A percentile compares a stretch with the other conserved stretches of the same genome.
Evolutionary conservation across 2,329 filamentous ascomycete genomes (phyloP).

Genomic region (Iodosphaeria phyllophila): DNA sequence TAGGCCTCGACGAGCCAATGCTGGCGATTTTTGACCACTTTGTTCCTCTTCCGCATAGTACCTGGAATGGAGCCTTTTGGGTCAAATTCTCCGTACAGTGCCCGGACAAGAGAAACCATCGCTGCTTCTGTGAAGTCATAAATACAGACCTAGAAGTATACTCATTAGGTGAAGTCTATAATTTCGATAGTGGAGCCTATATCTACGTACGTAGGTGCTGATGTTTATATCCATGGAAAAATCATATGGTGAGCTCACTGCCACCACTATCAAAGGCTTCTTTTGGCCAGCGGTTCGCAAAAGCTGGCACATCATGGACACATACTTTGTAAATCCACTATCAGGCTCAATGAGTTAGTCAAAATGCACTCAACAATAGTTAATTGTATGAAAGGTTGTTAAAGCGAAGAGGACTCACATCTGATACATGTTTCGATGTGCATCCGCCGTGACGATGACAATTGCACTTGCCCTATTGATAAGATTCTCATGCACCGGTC

Average conservation of each 20-base stretch:
- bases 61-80: slow-evolving; percentile 44
- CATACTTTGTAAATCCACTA: slow-evolving; percentile 90
- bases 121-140: slow-evolving; percentile 94
- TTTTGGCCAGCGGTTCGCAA: slow-evolving; percentile 59
- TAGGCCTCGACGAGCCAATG: slow-evolving; percentile 90
- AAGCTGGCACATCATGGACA: slow-evolving; percentile 88
- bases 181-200: no score
- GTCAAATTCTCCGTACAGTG: slow-evolving; percentile 58
- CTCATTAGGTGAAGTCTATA: no score
- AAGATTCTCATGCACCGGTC: slow-evolving; percentile 82
- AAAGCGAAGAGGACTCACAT: no score
- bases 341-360: no score
- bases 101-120: slow-evolving; percentile 65
- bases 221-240: slow-evolving; percentile 87
- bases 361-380: no score
- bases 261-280: slow-evolving; percentile 78
- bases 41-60: slow-evolving; percentile 72
- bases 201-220: slow-evolving; percentile 77
- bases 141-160: no score
- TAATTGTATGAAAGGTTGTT: no score
- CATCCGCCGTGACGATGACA: slow-evolving; percentile 82
- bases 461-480: slow-evolving; percentile 79
- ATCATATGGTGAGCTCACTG: slow-evolving; percentile 90
- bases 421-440: slow-evolving; percentile 85
- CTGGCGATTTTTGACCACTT: slow-evolving; percentile 72